These are phyloP conservation scores for Aegle marmelos DNA, from an alignment of 345 rosid genomes.

Conservation along the genomic window DNA sequence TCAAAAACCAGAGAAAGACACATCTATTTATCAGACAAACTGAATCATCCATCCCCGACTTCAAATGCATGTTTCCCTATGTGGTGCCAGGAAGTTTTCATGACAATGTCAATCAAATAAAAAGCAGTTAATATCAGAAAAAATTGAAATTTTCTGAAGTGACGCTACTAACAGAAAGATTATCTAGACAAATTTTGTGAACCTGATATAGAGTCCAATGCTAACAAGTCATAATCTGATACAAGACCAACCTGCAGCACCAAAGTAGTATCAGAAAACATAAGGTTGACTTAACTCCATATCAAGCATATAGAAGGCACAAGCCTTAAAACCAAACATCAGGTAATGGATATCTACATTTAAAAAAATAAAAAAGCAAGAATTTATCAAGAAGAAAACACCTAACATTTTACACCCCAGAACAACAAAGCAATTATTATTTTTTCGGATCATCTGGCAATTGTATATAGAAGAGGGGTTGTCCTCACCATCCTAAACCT, in stretches of 20 bases:
- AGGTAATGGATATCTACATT: conserved; percentile 1
- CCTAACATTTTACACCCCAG: neutral
- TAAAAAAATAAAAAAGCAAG: neutral
- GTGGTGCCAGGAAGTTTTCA: neutral
- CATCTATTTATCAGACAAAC: neutral
- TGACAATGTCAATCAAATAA: neutral
- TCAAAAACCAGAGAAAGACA: neutral
- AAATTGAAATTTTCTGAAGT: neutral
- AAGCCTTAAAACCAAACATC: neutral
- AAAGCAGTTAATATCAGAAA: neutral
- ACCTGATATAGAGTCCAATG: conserved; percentile 94
- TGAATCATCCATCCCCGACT: neutral
- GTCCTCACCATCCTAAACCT: neutral
- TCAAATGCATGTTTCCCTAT: neutral
- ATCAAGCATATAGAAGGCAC: conserved; percentile 3
- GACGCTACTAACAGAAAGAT: neutral
- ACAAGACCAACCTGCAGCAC: conserved; percentile 88
- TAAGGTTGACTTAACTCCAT: neutral
- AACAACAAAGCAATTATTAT: neutral
- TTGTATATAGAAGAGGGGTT: neutral
- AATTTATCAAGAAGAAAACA: conserved; percentile 5
- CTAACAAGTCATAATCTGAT: conserved; percentile 91
- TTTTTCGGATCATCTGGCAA: neutral
- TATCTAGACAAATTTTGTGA: conserved; percentile 18
- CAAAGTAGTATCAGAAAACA: neutral